phyloP scores from a whole-genome alignment of 495 filamentous ascomycete species.

The Daldinia childiae region DNA sequence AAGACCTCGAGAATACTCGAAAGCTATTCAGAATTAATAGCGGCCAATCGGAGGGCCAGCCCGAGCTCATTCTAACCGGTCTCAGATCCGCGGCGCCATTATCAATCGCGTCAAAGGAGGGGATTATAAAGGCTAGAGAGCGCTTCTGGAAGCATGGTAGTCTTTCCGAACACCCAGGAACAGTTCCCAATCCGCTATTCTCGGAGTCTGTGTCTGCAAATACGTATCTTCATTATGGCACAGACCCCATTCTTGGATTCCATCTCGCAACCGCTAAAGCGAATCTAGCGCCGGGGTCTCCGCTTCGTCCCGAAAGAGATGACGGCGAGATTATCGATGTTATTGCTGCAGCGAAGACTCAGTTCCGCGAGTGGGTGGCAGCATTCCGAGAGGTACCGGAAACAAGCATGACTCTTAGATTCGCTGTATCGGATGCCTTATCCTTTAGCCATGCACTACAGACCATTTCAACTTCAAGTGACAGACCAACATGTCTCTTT shows the following conservation, averaged over 20 bases:
- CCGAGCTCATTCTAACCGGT: neutral
- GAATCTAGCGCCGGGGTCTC: constrained; percentile 22
- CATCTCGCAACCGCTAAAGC: constrained; percentile 41
- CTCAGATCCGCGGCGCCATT: constrained; percentile 25
- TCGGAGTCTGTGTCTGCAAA: constrained; percentile 20
- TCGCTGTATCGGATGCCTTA: constrained; percentile 40
- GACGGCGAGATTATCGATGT: constrained; percentile 8
- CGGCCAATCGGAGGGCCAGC: neutral
- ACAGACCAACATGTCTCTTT: constrained; percentile 11
- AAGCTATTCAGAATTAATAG: neutral
- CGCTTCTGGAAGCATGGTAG: constrained; percentile 28
- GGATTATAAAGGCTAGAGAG: neutral
- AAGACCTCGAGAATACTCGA: constrained; percentile 13
- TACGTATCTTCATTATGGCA: constrained; percentile 36
- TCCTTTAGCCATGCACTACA: constrained; percentile 38
- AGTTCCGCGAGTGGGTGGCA: constrained; percentile 49
- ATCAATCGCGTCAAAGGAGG: neutral
- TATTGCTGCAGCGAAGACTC: constrained; percentile 34
- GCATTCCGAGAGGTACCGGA: constrained; percentile 41
- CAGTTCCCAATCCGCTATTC: constrained; percentile 38
- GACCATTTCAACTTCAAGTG: constrained; percentile 3
- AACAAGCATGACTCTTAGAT: constrained; percentile 24
- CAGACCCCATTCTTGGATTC: constrained; percentile 46
- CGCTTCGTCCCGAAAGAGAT: constrained; percentile 18
- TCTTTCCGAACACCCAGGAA: constrained; percentile 3